Evolutionary conservation across 2,329 filamentous ascomycete genomes (phyloP).

Genomic region (Macrophomina tecta): DNA sequence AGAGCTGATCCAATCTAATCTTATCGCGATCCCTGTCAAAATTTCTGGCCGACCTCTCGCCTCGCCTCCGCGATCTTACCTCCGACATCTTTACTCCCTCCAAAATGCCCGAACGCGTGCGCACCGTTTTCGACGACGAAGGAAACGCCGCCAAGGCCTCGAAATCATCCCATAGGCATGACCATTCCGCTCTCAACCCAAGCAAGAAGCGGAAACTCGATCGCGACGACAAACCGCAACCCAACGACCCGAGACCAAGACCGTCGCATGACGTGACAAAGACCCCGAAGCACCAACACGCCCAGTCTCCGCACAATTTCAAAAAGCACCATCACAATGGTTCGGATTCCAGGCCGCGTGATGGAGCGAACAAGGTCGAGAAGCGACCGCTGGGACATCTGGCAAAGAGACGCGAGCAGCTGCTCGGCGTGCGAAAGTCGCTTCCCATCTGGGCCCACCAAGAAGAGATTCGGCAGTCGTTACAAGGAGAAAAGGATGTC

Average conservation of each 20-base stretch:
- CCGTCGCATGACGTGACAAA: background rate
- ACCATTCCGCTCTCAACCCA: constrained; percentile 28
- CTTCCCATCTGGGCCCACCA: constrained; percentile 83
- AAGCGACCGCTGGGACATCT: constrained; percentile 31
- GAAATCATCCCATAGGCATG: constrained; percentile 11
- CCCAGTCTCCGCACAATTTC: background rate
- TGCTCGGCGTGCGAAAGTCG: constrained; percentile 63
- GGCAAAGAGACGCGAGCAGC: constrained; percentile 53
- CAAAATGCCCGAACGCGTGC: constrained; percentile 52
- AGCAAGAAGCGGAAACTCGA: constrained; percentile 44
- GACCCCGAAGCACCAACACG: background rate
- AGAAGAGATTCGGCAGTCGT: constrained; percentile 68
- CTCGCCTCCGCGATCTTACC: background rate
- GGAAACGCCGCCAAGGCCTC: constrained; percentile 31
- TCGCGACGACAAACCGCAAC: constrained; percentile 13
- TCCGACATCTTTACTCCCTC: constrained; percentile 2
- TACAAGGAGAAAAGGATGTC: constrained; percentile 70
- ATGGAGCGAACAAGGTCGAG: background rate
- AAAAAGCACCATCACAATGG: background rate
- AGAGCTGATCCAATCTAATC: constrained; percentile 12
- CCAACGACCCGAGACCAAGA: constrained; percentile 2
- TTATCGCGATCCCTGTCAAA: constrained; percentile 27
- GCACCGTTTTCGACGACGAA: constrained; percentile 45
- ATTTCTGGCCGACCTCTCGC: constrained; percentile 19
- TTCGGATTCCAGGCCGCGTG: background rate